These are phyloP conservation scores for Castanopsis chinensis DNA, from an alignment of 306 rosid species.

Conservation along the genomic window DNA sequence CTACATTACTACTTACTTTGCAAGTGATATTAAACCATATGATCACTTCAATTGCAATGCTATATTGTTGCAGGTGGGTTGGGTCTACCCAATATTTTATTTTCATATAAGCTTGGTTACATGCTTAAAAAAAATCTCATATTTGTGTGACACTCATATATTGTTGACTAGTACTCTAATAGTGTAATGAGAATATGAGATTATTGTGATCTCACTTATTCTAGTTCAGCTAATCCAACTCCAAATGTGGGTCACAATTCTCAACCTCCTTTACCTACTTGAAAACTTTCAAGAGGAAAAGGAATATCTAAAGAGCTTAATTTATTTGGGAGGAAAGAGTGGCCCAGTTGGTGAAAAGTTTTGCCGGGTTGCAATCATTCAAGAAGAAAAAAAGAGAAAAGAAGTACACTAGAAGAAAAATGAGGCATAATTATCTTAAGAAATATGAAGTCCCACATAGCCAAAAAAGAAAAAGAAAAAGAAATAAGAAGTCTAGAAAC, in stretches of 20 bases:
- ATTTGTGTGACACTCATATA: too few species aligned
- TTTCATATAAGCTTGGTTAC: not conserved
- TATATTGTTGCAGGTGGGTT: conserved; percentile 19
- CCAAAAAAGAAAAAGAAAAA: too few species aligned
- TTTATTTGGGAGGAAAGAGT: not conserved
- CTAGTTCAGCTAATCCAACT: conserved; percentile 10
- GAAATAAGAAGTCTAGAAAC: not conserved
- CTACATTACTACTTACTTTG: too few species aligned
- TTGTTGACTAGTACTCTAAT: too few species aligned
- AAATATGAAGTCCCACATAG: too few species aligned
- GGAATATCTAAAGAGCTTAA: not conserved
- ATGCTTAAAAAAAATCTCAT: conserved; percentile 1
- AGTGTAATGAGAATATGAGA: conserved; percentile 9
- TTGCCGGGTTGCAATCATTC: not conserved
- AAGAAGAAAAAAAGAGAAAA: not conserved
- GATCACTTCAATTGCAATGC: conserved; percentile 14
- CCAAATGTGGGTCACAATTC: conserved; percentile 10
- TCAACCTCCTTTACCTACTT: conserved; percentile 26
- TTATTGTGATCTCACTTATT: not conserved
- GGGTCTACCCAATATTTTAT: not conserved
- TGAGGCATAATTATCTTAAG: not conserved
- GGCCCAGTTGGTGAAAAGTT: not conserved
- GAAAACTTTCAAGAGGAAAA: not conserved
- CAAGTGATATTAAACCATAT: not conserved
- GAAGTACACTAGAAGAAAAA: not conserved